phyloP scores from a whole-genome alignment of 2,329 filamentous ascomycete genomes.

The Paracamarosporium sp. region DNA sequence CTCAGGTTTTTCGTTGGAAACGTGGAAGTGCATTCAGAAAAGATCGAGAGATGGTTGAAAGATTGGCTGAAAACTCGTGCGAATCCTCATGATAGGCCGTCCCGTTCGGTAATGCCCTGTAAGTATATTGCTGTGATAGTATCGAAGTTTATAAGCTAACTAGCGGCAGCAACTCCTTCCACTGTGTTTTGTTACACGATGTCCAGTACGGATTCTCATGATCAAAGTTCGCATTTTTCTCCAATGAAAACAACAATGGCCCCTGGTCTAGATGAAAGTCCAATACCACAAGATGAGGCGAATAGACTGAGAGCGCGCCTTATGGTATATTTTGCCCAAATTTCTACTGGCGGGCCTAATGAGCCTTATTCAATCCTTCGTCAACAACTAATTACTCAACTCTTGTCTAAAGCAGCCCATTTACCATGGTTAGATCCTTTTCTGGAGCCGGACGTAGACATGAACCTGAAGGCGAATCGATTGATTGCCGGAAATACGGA shows the following conservation, averaged over 20 bases:
- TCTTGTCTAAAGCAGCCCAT: background rate
- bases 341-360: background rate
- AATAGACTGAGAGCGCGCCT: too few species aligned
- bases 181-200: background rate
- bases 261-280: too few species aligned
- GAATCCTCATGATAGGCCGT: background rate
- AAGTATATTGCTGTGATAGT: background rate
- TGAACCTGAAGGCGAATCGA: too few species aligned
- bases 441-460: too few species aligned
- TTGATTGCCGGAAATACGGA: too few species aligned
- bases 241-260: too few species aligned
- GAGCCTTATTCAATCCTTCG: background rate
- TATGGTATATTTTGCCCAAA: background rate
- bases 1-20: background rate
- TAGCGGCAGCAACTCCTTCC: background rate
- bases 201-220: background rate
- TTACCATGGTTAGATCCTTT: background rate
- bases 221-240: background rate
- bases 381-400: background rate
- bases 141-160: too few species aligned
- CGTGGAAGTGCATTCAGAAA: background rate
- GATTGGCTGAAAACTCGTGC: background rate
- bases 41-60: background rate
- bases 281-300: too few species aligned
- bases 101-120: background rate